Evolutionary conservation across 495 filamentous ascomycete species (phyloP).

Genomic region (Mytilinidion resinicola): DNA sequence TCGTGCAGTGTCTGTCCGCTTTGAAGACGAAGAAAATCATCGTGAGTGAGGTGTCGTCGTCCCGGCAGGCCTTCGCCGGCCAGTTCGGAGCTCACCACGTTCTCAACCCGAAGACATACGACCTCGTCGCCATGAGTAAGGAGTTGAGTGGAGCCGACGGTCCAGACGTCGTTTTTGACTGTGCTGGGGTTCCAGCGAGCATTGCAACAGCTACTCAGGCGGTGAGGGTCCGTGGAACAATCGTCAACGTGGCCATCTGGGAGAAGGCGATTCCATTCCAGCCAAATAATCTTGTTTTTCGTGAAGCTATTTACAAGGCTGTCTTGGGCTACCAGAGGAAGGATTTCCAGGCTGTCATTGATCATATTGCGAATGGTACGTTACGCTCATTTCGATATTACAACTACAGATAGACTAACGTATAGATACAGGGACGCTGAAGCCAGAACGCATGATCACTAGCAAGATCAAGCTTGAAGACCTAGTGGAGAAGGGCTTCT

Average conservation of each 20-base stretch:
- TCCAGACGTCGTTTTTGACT: conserved; percentile 31
- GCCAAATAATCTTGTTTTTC: conserved; percentile 34
- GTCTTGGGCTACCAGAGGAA: conserved; percentile 32
- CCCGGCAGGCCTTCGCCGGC: conserved; percentile 21
- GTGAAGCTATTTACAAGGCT: conserved; percentile 31
- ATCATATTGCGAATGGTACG: conserved; percentile 18
- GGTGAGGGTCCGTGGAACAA: conserved; percentile 27
- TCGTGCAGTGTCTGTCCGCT: conserved; percentile 23
- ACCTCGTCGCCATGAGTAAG: conserved; percentile 24
- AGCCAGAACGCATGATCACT: conserved; percentile 35
- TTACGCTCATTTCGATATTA: not conserved
- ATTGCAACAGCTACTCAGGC: conserved; percentile 5
- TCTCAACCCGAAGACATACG: conserved; percentile 23
- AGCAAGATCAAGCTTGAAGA: conserved; percentile 31
- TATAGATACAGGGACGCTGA: conserved; percentile 17
- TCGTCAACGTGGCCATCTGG: conserved; percentile 36
- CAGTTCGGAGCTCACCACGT: conserved; percentile 13
- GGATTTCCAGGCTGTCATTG: conserved; percentile 35
- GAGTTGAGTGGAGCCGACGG: conserved; percentile 24
- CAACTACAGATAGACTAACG: not conserved
- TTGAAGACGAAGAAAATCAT: conserved; percentile 18
- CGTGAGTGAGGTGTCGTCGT: conserved; percentile 26
- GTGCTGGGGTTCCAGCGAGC: conserved; percentile 24
- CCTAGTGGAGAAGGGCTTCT: conserved; percentile 32
- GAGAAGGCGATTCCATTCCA: conserved; percentile 33